Base-by-base conservation (phyloP, 345 rosid species). In the Psidium guajava region DNA sequence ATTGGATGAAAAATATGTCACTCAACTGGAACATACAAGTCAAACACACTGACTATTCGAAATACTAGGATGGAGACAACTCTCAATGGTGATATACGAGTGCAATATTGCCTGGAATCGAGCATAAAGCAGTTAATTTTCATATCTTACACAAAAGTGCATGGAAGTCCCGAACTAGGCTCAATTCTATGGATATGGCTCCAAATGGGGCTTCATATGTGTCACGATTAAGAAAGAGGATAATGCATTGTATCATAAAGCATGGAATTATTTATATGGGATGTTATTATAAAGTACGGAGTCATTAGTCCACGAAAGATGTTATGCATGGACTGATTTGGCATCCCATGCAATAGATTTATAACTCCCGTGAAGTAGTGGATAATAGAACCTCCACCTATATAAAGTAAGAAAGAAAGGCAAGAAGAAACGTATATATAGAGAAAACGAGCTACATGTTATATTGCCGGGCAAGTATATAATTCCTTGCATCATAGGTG, bases 51-150 rank as follows among this genome's bases (percentile, higher is more conserved):
- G 73, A 61, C 74, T 18, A 7, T 28, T 61, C 28, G 42, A 28
- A 61, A 61, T 61, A 42, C 22, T 28, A 61, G 74, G 22, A 28
- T 61, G 22, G 16, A 15, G 74, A 61, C 42, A 28, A 15, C 74
- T 18, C 74, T 61, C 99, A 95, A 64, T 95, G 91, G 90, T 97
- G 99, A 89, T 97, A 96, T 28, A 93, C 49, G 55, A 97, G 96
- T 85, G 94, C 94, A 27, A 98, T 95, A 88, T 97, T 95, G 84
- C 94, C 99, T 97, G 98, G 86, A 90, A 83, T 82, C 91, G 28
- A 24, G 52, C 44, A 49, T 82, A 73, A 80, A 18, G 21, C 42
- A 84, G 28, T 86, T 84, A 83, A 56, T 12, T 51, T 54, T 47
- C 77, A 59, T 49, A 20, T 56, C 2, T 22, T 42, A 58, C 7